Evolutionary conservation across 306 rosid genomes (phyloP), one percentile per base, ranked within the genome.

Genomic region (Trifolium dubium): DNA sequence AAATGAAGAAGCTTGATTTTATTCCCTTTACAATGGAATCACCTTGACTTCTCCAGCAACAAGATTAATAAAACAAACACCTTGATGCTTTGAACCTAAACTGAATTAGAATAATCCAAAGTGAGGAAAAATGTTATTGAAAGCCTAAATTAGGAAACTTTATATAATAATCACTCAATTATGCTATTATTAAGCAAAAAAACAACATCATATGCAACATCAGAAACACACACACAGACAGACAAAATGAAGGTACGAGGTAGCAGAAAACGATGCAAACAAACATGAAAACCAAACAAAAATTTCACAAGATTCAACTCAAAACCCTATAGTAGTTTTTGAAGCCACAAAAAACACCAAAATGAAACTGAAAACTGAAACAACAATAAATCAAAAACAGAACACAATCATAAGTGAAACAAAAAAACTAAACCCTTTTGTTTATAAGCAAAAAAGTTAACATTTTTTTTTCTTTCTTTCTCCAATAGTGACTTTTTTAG

Each of bases 1-100:
- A 84, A 78, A 34, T 79, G 17, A 70, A 54, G 87, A 83, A 49
- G 68, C 83, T 74, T 78, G 66, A 64, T 80, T 82, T 50, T 72
- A 83, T 59, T 83, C 85, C 63, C 83, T 83, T 71, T 12, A 23
- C 70, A 76, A 80, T 10, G 82, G 59, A 58, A 30, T 75, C 81
- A 82, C 46, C 72, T 66, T 5, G 51, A 50, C 49, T 73, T 80
- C 51, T 59, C 28, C 71, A 69, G 75, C 73, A 71, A 68, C 69
- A 68, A 69, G 53, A 73, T 46, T 60, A 30, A 14, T 60, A 32
- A 60, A 60, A 60, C n/a, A 31, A 28, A 54, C 58, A 47, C 66
- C 77, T 68, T 58, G 37, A 9, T 23, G 32, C 73, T 74, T 39
- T 40, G 37, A 6, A 44, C 85, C 72, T 73, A 30, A 67, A 30